Conservation (phyloP, 768 basidiomycete genomes). For the Tricholoma saponaceum region DNA sequence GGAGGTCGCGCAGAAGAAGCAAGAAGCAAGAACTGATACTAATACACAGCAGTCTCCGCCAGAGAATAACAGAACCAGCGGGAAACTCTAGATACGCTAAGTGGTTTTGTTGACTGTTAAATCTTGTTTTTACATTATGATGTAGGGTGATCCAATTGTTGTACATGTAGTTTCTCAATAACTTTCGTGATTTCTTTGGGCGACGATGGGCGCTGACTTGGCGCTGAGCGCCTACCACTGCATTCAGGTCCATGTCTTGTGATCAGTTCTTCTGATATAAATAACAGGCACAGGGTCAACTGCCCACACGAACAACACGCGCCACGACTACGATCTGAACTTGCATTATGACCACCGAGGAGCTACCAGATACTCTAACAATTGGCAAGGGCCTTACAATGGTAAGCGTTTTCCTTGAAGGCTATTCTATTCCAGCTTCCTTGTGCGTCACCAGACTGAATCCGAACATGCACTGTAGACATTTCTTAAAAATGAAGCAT, state of each 20-base stretch:
- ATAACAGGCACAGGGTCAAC: too few species aligned
- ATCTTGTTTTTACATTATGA: too few species aligned
- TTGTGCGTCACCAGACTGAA: background rate
- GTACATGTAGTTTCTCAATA: too few species aligned
- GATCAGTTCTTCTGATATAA: too few species aligned
- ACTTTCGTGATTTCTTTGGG: too few species aligned
- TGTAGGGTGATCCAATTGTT: too few species aligned
- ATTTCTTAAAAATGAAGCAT: slow-evolving; percentile 27
- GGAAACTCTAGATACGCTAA: background rate
- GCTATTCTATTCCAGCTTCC: too few species aligned
- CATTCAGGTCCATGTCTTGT: too few species aligned
- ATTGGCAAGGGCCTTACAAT: slow-evolving; percentile 14
- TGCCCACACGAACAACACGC: too few species aligned
- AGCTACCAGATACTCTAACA: slow-evolving; percentile 9
- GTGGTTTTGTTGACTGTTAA: background rate
- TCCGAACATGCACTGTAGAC: slow-evolving; percentile 15
- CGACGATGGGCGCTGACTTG: too few species aligned
- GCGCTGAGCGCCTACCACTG: too few species aligned
- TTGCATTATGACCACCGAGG: background rate
- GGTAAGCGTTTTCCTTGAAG: slow-evolving; percentile 4
- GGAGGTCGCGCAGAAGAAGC: slow-evolving; percentile 53
- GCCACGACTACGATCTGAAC: too few species aligned
- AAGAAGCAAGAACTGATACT: slow-evolving; percentile 7
- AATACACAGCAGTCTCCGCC: background rate
- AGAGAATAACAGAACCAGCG: background rate